Evolutionary conservation across 768 basidiomycete species (phyloP).

Genomic region (Lyophyllum decastes): DNA sequence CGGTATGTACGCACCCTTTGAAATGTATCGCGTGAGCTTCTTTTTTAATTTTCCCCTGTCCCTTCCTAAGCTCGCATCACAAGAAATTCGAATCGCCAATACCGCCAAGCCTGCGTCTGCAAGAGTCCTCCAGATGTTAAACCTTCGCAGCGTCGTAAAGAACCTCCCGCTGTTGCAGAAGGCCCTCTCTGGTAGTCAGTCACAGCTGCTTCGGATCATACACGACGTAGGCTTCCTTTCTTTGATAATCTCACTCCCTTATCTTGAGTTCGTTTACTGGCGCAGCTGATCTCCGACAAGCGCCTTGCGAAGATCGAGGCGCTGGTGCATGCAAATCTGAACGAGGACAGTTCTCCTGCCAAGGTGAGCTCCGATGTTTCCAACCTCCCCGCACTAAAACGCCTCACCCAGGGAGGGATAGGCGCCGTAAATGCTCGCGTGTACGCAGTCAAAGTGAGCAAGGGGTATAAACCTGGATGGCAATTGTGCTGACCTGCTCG

Average conservation of each 20-base stretch:
- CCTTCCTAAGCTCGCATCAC: constrained; percentile 58
- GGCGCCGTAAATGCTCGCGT: constrained; percentile 77
- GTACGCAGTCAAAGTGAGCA: constrained; percentile 71
- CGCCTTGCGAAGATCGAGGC: constrained; percentile 64
- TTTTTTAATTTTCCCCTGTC: neutral
- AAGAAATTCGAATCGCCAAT: constrained; percentile 54
- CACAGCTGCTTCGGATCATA: constrained; percentile 64
- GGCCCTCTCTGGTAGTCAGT: constrained; percentile 58
- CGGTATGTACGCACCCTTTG: constrained; percentile 41
- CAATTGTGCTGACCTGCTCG: neutral
- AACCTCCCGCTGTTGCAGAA: constrained; percentile 63
- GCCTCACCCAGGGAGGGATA: constrained; percentile 59
- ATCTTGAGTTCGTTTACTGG: neutral
- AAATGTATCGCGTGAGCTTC: neutral
- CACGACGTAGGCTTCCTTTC: constrained; percentile 45
- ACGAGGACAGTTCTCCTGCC: constrained; percentile 63
- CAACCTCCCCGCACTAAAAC: neutral
- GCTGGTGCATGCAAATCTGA: constrained; percentile 63
- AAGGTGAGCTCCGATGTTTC: constrained; percentile 45
- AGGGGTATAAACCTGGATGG: neutral
- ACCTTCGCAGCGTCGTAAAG: constrained; percentile 71
- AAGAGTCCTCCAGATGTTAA: constrained; percentile 78
- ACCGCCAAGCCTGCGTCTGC: constrained; percentile 65
- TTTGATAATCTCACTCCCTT: neutral
- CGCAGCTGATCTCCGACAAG: constrained; percentile 75